Percentiles rank a stretch among this genome's conserved stretches.
Conservation (phyloP, 129 eudicot genomes). For the Chrysanthemum makinoi region DNA sequence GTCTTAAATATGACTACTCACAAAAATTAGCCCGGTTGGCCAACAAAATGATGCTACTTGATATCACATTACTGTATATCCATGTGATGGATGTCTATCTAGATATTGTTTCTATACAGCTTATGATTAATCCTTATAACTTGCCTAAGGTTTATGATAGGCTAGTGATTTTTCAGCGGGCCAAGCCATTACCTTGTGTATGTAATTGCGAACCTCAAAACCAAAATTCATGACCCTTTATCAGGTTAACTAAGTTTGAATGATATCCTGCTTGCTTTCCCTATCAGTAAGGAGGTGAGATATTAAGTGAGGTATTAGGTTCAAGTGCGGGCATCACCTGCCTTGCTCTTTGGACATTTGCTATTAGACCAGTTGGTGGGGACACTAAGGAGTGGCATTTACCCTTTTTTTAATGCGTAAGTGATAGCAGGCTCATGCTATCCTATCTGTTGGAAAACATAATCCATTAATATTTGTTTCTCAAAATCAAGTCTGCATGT, state of each 20-base stretch:
- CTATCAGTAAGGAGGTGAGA: no score
- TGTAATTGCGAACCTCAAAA: background rate
- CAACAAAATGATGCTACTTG: background rate
- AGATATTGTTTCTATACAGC: no score
- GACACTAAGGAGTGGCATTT: no score
- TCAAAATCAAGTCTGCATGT: no score
- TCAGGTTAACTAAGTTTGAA: conserved; percentile 3
- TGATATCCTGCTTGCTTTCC: background rate
- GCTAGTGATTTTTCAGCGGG: background rate
- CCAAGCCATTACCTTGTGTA: background rate
- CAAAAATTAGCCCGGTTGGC: background rate
- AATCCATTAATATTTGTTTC: no score
- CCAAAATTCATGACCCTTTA: background rate
- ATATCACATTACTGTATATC: background rate
- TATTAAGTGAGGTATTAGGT: no score
- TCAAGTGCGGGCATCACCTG: no score
- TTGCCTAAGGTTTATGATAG: background rate
- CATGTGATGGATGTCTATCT: background rate
- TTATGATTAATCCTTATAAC: background rate
- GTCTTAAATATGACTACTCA: background rate
- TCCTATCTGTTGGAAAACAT: no score
- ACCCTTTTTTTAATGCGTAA: no score
- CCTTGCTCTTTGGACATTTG: no score
- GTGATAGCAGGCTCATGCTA: no score
- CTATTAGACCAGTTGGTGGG: no score